These are phyloP conservation scores for Apophysomyces sp. DNA, from an alignment of 371 early-diverging fungal species.

Conservation along the genomic window DNA sequence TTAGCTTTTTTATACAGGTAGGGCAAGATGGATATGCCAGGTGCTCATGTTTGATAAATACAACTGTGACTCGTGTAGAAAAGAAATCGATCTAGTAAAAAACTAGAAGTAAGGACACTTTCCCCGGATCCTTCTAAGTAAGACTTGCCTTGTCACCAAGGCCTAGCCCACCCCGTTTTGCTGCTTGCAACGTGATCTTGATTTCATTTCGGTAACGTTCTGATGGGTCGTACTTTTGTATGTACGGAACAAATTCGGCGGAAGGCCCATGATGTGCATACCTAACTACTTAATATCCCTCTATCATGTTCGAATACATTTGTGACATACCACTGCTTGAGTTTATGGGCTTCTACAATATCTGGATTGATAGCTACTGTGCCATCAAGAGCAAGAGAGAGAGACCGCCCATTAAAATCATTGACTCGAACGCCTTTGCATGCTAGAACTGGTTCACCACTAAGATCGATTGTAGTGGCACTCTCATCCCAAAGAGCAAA, in stretches of 20 bases:
- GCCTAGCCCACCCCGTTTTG: constrained; percentile 63
- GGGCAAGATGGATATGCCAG: constrained; percentile 84
- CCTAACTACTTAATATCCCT: neutral
- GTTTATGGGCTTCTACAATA: constrained; percentile 69
- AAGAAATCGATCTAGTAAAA: constrained; percentile 59
- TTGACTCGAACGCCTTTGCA: constrained; percentile 75
- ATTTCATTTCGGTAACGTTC: constrained; percentile 30
- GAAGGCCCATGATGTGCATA: constrained; percentile 12
- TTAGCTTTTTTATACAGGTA: constrained; percentile 84
- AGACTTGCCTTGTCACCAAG: constrained; percentile 45
- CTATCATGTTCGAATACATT: neutral
- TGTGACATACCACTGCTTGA: constrained; percentile 80
- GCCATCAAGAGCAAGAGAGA: constrained; percentile 53
- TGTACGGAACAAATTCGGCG: constrained; percentile 27
- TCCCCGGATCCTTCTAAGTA: neutral
- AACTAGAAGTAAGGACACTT: neutral
- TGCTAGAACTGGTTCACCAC: constrained; percentile 61
- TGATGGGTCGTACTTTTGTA: constrained; percentile 25
- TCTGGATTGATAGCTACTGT: constrained; percentile 72
- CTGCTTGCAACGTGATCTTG: constrained; percentile 59
- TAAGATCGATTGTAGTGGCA: constrained; percentile 60
- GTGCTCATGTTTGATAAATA: constrained; percentile 53
- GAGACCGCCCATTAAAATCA: constrained; percentile 77
- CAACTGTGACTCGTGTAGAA: constrained; percentile 52
- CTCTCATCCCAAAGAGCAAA: constrained; percentile 84